phyloP scores from a whole-genome alignment of 1,284 basidiomycete species.

The Leccinum griseonigrum region DNA sequence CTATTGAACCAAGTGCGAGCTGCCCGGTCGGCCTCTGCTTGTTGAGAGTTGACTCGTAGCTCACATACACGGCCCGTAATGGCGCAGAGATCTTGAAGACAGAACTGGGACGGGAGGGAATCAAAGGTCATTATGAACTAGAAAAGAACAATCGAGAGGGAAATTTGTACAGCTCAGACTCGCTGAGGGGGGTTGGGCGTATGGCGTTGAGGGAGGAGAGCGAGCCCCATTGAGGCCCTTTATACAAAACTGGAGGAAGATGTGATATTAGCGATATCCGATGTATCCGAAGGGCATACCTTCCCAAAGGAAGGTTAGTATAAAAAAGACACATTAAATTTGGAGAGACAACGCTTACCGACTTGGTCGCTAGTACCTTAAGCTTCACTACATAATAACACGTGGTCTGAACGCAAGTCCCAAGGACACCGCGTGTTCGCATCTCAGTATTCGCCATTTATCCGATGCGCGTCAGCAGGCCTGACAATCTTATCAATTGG shows the following conservation, averaged over 20 bases:
- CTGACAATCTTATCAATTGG: slow-evolving; percentile 5
- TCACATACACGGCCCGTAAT: slow-evolving; percentile 38
- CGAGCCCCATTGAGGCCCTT: slow-evolving; percentile 17
- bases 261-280: slow-evolving; percentile 20
- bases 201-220: slow-evolving; percentile 6
- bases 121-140: slow-evolving; percentile 26
- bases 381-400: slow-evolving; percentile 32
- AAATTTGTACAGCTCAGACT: slow-evolving; percentile 25
- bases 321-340: slow-evolving; percentile 34
- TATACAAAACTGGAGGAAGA: slow-evolving; percentile 26
- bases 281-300: slow-evolving; percentile 11
- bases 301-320: slow-evolving; percentile 23
- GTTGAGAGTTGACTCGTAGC: slow-evolving; percentile 29
- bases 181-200: slow-evolving; percentile 21
- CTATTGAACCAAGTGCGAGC: slow-evolving; percentile 33
- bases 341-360: slow-evolving; percentile 19
- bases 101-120: slow-evolving; percentile 33
- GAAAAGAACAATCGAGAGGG: slow-evolving; percentile 6
- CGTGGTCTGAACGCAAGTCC: slow-evolving; percentile 18
- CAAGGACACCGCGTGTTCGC: slow-evolving; percentile 29
- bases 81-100: slow-evolving; percentile 31
- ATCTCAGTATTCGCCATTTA: slow-evolving; percentile 22
- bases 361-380: slow-evolving; percentile 29
- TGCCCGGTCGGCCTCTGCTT: slow-evolving; percentile 31
- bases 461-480: slow-evolving; percentile 9